A percentile compares a stretch with the other conserved stretches of the same genome.
Evolutionary conservation across 805 yeast species (phyloP).

Genomic region (Yarrowia sp.): DNA sequence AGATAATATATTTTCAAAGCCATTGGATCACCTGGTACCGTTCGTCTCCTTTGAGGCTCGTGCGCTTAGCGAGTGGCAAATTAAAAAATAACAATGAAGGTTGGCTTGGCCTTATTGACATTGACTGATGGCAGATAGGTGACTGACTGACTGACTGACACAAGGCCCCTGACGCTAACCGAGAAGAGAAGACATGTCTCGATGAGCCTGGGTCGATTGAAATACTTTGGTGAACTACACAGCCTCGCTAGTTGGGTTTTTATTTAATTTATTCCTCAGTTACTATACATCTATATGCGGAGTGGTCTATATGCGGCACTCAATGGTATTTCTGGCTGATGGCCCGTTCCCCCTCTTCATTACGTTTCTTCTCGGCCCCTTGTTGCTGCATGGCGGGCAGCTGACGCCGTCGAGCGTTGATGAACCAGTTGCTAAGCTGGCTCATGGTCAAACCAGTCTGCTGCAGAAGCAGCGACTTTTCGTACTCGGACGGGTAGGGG

Average conservation of each 20-base stretch:
- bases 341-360: conserved; percentile 19
- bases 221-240: neutral
- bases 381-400: conserved; percentile 41
- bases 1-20: neutral
- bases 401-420: conserved; percentile 78
- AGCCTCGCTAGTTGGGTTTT: neutral
- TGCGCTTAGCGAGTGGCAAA: neutral
- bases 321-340: conserved; percentile 12
- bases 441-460: conserved; percentile 77
- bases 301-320: conserved; percentile 26
- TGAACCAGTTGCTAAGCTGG: conserved; percentile 84
- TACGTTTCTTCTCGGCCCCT: conserved; percentile 21
- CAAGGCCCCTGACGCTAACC: neutral
- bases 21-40: neutral
- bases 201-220: neutral
- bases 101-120: neutral
- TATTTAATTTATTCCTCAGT: conserved; percentile 8
- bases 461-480: conserved; percentile 64
- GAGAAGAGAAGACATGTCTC: neutral
- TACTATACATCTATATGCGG: conserved; percentile 25
- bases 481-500: conserved; percentile 82
- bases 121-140: neutral
- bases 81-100: neutral
- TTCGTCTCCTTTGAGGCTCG: neutral
- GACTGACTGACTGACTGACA: conserved; percentile 4